Evolutionary conservation across 73 alveolate species (phyloP).

Genomic region (Paramecium primaurelia): DNA sequence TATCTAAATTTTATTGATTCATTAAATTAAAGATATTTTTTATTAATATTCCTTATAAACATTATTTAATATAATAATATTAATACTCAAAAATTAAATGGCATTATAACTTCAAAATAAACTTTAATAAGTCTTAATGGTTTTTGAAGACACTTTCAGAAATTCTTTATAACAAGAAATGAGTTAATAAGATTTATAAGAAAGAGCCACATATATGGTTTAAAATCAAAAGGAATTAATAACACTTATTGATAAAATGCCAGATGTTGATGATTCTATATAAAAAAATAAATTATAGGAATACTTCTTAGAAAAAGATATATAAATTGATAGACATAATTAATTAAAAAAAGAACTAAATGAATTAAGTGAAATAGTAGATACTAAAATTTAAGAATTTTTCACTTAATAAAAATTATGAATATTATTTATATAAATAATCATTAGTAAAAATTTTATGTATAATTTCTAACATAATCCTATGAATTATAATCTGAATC

Average conservation of each 20-base stretch:
- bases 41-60: neutral
- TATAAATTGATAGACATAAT: neutral
- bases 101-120: constrained; percentile 3
- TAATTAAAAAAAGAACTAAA: neutral
- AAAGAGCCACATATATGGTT: neutral
- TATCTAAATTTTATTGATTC: neutral
- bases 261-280: neutral
- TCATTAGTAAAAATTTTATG: constrained; percentile 37
- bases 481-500: constrained; percentile 39
- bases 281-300: neutral
- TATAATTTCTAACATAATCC: constrained; percentile 29
- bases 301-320: neutral
- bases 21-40: neutral
- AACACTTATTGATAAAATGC: neutral
- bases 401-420: neutral
- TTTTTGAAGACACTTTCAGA: neutral
- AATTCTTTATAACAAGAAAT: neutral
- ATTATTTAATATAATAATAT: neutral
- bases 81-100: neutral
- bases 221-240: neutral
- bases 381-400: neutral
- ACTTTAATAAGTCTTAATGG: neutral
- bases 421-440: neutral
- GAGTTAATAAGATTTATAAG: neutral
- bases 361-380: neutral